phyloP scores from a whole-genome alignment of 768 basidiomycete genomes.

The Suillus lakei region DNA sequence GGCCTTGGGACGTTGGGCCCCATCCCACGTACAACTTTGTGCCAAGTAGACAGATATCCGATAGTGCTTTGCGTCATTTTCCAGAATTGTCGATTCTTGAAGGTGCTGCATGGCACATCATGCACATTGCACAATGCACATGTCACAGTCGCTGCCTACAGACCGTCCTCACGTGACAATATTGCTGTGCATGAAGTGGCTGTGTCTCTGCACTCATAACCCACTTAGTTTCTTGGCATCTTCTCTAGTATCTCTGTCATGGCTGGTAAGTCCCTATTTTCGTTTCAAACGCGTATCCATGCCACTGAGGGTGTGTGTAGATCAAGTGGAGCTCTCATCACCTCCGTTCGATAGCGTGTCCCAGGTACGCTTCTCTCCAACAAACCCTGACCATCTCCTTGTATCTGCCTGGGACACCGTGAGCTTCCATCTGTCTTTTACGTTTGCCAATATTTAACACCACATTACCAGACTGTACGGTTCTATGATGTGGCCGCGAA shows the following conservation, averaged over 20 bases:
- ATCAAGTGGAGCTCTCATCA: conserved; percentile 54
- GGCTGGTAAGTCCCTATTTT: background rate
- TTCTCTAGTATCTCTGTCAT: background rate
- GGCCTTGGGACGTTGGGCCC: no score
- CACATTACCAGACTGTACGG: conserved; percentile 59
- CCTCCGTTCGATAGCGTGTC: conserved; percentile 90
- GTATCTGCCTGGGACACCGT: conserved; percentile 92
- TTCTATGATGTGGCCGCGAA: conserved; percentile 59
- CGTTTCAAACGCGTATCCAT: background rate
- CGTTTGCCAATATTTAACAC: conserved; percentile 38
- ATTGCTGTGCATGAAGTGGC: background rate
- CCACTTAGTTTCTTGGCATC: conserved; percentile 3
- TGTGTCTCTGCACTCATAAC: background rate
- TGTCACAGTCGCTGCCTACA: no score
- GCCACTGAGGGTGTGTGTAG: conserved; percentile 10
- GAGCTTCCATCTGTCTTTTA: conserved; percentile 19
- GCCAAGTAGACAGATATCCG: no score
- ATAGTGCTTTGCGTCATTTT: no score
- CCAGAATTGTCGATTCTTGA: no score
- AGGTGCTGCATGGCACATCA: no score
- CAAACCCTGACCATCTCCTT: conserved; percentile 76
- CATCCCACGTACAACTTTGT: no score
- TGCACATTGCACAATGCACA: no score
- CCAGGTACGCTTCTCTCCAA: conserved; percentile 79
- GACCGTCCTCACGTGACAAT: background rate